phyloP scores from a whole-genome alignment of 176 grass and related monocot genomes.

The Bolboschoenus planiculmis region DNA sequence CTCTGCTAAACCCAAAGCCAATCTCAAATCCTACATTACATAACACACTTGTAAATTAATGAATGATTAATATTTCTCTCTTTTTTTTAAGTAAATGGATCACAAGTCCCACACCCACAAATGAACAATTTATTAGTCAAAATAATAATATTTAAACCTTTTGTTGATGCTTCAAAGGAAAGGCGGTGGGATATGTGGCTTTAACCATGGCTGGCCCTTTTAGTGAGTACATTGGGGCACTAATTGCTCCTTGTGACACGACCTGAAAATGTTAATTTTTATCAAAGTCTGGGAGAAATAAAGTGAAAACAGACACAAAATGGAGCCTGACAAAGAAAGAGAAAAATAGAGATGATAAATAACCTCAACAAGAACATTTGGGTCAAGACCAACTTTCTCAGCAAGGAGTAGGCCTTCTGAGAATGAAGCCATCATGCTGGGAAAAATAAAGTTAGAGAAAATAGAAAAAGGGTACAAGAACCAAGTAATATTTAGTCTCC shows the following conservation, averaged over 20 bases:
- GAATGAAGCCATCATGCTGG: constrained; percentile 94
- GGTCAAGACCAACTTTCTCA: constrained; percentile 69
- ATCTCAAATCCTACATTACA: constrained; percentile 63
- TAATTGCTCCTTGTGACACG: constrained; percentile 85
- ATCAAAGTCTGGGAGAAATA: not conserved
- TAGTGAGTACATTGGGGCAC: constrained; percentile 70
- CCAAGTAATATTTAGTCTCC: not conserved
- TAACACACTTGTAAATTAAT: not conserved
- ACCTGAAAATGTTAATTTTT: constrained; percentile 43
- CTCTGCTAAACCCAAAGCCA: constrained; percentile 68
- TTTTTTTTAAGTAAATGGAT: not conserved
- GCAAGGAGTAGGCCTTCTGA: constrained; percentile 77
- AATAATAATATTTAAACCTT: constrained; percentile 41
- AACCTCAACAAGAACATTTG: constrained; percentile 79
- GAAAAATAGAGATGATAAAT: not conserved
- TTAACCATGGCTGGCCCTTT: constrained; percentile 97
- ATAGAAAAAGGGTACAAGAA: not conserved
- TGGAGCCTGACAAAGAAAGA: not conserved
- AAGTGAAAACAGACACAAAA: not conserved
- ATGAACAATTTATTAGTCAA: not conserved
- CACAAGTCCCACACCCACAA: not conserved
- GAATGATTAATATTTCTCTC: not conserved
- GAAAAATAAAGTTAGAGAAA: constrained; percentile 13
- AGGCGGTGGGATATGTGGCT: constrained; percentile 70
- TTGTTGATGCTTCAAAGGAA: constrained; percentile 95